Conservation (phyloP, 2,329 filamentous ascomycete genomes). For the Monilinia fructicola region DNA sequence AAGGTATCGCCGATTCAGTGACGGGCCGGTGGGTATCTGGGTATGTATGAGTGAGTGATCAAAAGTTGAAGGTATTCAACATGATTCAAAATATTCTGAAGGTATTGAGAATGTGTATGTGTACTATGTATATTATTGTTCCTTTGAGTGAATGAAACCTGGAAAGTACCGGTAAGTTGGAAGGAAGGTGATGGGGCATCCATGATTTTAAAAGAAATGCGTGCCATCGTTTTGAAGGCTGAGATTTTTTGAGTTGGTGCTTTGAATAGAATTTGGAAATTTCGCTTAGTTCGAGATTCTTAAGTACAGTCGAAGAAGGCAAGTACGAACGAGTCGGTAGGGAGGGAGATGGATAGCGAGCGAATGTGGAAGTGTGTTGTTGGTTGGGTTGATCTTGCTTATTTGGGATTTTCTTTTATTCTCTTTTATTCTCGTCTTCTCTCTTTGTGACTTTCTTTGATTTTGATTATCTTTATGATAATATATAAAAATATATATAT, state of each 20-base stretch:
- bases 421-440: too few species aligned
- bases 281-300: too few species aligned
- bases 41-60: background rate
- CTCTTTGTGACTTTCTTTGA: too few species aligned
- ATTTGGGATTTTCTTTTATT: too few species aligned
- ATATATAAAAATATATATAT: too few species aligned
- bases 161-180: slow-evolving; percentile 8
- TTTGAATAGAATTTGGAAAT: background rate
- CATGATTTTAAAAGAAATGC: slow-evolving; percentile 17
- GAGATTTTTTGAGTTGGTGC: slow-evolving; percentile 15
- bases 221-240: slow-evolving; percentile 18
- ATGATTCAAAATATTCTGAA: slow-evolving; percentile 7
- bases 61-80: slow-evolving; percentile 15
- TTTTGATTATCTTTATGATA: too few species aligned
- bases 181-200: slow-evolving; percentile 17
- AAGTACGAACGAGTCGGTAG: too few species aligned
- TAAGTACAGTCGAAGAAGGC: too few species aligned
- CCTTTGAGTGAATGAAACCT: slow-evolving; percentile 7
- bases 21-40: too few species aligned
- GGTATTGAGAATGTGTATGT: slow-evolving; percentile 9
- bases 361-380: too few species aligned
- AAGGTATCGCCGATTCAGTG: background rate
- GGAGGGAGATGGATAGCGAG: too few species aligned
- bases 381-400: too few species aligned
- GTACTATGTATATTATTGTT: background rate